Percentiles rank a stretch among this genome's conserved stretches.
phyloP scores from a whole-genome alignment of 108 stramenopile genomes.

The Hondaea fermentalgiana region DNA sequence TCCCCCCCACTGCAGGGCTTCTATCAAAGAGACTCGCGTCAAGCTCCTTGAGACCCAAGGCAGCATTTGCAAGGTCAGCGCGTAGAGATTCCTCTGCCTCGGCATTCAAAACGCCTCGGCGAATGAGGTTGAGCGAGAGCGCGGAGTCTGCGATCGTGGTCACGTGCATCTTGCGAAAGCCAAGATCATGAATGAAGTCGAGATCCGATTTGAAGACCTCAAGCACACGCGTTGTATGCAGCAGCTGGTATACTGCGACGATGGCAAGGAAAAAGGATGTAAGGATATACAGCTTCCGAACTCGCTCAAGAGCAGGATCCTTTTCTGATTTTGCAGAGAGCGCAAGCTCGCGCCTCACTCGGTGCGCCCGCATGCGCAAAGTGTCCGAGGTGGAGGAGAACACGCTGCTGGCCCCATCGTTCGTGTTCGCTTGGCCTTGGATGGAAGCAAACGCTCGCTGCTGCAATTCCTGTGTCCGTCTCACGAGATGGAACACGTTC shows the following conservation, averaged over 20 bases:
- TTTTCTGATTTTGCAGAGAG: not conserved
- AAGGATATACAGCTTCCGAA: not conserved
- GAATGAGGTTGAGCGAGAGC: not conserved
- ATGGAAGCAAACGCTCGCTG: not conserved
- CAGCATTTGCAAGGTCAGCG: not conserved
- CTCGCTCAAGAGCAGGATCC: not conserved
- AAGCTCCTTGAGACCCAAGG: not conserved
- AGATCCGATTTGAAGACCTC: not conserved
- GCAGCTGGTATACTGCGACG: not conserved
- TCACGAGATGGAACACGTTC: not conserved
- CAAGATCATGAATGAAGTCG: not conserved
- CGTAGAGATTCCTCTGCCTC: not conserved
- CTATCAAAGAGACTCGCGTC: not conserved
- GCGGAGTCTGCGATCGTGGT: not conserved
- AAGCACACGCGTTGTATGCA: not conserved
- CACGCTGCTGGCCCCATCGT: not conserved
- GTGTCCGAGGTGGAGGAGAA: not conserved
- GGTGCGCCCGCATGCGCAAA: not conserved
- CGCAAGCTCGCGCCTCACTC: not conserved
- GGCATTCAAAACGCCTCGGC: not conserved
- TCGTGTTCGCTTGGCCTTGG: not conserved
- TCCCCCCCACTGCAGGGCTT: not conserved
- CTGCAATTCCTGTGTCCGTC: not conserved
- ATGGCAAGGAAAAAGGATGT: not conserved
- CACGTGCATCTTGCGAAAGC: not conserved